Conservation (phyloP, 768 basidiomycete genomes). For the Roridomyces roridus region DNA sequence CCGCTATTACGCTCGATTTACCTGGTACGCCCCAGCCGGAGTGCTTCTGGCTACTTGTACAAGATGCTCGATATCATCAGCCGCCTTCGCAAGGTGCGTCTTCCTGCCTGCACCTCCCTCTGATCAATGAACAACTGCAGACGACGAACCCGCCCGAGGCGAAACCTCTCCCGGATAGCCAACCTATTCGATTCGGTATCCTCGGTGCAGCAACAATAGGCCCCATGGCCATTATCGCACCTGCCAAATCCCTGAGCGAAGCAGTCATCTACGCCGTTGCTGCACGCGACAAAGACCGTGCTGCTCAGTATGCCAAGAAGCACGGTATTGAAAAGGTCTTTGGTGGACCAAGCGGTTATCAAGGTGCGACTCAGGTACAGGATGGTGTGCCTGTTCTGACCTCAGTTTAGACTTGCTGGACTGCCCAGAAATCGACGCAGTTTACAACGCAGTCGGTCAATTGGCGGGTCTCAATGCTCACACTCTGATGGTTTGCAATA, state of each 20-base stretch:
- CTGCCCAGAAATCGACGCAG: conserved; percentile 53
- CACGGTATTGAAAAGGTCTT: conserved; percentile 58
- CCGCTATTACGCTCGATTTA: no score
- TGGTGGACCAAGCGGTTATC: conserved; percentile 53
- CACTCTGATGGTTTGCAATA: conserved; percentile 16
- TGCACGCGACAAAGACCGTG: conserved; percentile 54
- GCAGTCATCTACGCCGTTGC: conserved; percentile 63
- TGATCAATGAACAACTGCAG: no score
- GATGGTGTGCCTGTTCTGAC: background rate
- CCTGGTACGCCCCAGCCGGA: no score
- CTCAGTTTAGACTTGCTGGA: conserved; percentile 47
- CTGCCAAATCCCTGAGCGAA: conserved; percentile 60
- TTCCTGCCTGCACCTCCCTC: no score
- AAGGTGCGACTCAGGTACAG: conserved; percentile 41
- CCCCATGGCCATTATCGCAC: conserved; percentile 54
- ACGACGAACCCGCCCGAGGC: conserved; percentile 14
- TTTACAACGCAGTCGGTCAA: conserved; percentile 52
- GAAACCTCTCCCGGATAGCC: conserved; percentile 4
- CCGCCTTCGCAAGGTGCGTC: no score
- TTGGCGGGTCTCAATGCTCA: no score
- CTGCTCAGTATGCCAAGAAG: conserved; percentile 59
- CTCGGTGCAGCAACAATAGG: conserved; percentile 62
- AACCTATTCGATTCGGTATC: conserved; percentile 33
- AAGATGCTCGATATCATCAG: no score
- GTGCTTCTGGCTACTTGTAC: no score